Conservation (phyloP, 768 basidiomycete species). For the Mycena albidolilacea region DNA sequence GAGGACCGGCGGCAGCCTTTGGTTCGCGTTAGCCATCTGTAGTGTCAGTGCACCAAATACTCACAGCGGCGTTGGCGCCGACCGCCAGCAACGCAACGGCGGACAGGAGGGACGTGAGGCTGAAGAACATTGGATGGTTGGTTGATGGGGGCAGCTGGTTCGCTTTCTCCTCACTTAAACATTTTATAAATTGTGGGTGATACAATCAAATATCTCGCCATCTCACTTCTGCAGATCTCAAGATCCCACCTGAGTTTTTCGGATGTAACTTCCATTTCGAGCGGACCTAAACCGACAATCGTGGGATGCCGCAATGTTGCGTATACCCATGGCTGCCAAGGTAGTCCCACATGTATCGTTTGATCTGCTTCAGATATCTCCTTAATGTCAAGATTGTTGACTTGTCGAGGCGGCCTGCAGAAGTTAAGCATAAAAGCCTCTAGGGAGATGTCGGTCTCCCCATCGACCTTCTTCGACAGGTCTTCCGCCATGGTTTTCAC, state of each 20-base stretch:
- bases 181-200: conserved; percentile 14
- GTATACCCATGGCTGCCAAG: background rate
- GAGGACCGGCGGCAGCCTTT: no score
- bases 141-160: background rate
- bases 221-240: background rate
- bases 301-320: conserved; percentile 3
- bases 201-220: background rate
- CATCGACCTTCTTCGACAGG: conserved; percentile 8
- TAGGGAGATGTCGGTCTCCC: background rate
- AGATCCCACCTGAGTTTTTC: background rate
- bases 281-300: conserved; percentile 10
- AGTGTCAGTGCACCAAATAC: background rate
- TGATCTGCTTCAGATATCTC: conserved; percentile 26
- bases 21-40: background rate
- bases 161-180: background rate
- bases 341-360: conserved; percentile 5
- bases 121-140: conserved; percentile 19
- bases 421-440: conserved; percentile 14
- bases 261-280: background rate
- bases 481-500: conserved; percentile 24
- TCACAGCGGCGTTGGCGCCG: conserved; percentile 3
- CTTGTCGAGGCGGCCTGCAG: background rate
- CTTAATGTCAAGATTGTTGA: background rate
- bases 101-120: background rate
- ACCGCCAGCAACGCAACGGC: background rate